These are phyloP conservation scores for Hebeloma cylindrosporum DNA, from an alignment of 768 basidiomycete genomes.

Conservation along the genomic window DNA sequence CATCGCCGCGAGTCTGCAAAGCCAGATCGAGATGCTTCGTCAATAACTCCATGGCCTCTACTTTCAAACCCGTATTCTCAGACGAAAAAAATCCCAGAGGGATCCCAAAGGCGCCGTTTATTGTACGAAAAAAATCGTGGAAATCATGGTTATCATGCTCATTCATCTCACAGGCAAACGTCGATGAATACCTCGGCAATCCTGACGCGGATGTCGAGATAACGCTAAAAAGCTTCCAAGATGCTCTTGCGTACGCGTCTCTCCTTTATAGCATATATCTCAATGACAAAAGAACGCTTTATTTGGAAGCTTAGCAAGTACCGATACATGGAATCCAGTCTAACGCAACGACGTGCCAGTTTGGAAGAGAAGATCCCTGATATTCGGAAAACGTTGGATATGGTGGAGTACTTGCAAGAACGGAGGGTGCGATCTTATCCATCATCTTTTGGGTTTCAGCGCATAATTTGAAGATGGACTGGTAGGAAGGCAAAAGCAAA, in stretches of 20 bases:
- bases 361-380: constrained; percentile 96
- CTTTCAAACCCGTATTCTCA: constrained; percentile 32
- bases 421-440: constrained; percentile 53
- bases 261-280: constrained; percentile 12
- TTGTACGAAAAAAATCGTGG: too few species aligned
- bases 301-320: constrained; percentile 80
- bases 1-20: constrained; percentile 21
- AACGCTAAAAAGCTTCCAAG: constrained; percentile 80
- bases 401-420: constrained; percentile 81
- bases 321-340: constrained; percentile 92
- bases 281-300: constrained; percentile 23
- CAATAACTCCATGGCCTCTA: constrained; percentile 22
- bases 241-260: constrained; percentile 84
- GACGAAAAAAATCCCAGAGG: constrained; percentile 81
- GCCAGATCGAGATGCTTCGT: background rate
- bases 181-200: constrained; percentile 83
- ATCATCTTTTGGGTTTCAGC: background rate
- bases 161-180: constrained; percentile 84
- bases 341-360: constrained; percentile 72
- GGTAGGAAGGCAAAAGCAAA: constrained; percentile 61
- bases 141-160: too few species aligned
- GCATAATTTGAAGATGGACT: constrained; percentile 2
- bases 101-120: constrained; percentile 93
- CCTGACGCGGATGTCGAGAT: constrained; percentile 76
- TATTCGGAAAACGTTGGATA: constrained; percentile 86